phyloP scores from a whole-genome alignment of 176 grass and related monocot species.

The Oropetium thomaeum region DNA sequence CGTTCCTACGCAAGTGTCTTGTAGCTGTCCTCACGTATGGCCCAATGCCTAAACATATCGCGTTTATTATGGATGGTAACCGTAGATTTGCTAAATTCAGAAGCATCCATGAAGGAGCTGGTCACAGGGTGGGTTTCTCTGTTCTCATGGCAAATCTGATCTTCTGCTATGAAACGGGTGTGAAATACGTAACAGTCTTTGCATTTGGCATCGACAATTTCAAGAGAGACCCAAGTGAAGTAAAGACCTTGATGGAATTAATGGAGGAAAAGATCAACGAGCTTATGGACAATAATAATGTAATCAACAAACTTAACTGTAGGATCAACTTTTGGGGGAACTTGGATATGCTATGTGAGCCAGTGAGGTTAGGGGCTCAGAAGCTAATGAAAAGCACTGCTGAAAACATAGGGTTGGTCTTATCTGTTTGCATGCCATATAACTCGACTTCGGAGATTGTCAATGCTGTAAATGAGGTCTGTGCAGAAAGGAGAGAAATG shows the following conservation, averaged over 20 bases:
- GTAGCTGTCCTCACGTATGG: slow-evolving; percentile 60
- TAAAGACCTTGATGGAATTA: slow-evolving; percentile 64
- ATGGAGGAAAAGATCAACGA: slow-evolving; percentile 84
- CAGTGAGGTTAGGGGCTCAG: slow-evolving; percentile 47
- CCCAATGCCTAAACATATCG: slow-evolving; percentile 69
- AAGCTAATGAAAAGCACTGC: slow-evolving; percentile 56
- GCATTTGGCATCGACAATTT: slow-evolving; percentile 96
- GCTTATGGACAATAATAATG: slow-evolving; percentile 42
- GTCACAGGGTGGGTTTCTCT: slow-evolving; percentile 61
- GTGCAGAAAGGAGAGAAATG: slow-evolving; percentile 36
- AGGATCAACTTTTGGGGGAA: slow-evolving; percentile 84
- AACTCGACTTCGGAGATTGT: slow-evolving; percentile 75
- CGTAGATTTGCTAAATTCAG: slow-evolving; percentile 73
- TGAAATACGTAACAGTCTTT: slow-evolving; percentile 63
- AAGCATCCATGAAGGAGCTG: slow-evolving; percentile 43
- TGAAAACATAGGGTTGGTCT: slow-evolving; percentile 58
- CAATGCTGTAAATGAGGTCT: slow-evolving; percentile 49
- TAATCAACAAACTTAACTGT: slow-evolving; percentile 55
- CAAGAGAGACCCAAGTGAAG: slow-evolving; percentile 58
- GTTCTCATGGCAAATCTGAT: slow-evolving; percentile 52
- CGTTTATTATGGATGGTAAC: slow-evolving; percentile 92
- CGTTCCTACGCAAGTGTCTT: slow-evolving; percentile 57
- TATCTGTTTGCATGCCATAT: slow-evolving; percentile 80
- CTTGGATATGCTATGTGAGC: slow-evolving; percentile 54
- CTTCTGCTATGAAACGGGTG: slow-evolving; percentile 70